Conservation (phyloP, 495 filamentous ascomycete genomes). For the Geopyxis carbonaria region DNA sequence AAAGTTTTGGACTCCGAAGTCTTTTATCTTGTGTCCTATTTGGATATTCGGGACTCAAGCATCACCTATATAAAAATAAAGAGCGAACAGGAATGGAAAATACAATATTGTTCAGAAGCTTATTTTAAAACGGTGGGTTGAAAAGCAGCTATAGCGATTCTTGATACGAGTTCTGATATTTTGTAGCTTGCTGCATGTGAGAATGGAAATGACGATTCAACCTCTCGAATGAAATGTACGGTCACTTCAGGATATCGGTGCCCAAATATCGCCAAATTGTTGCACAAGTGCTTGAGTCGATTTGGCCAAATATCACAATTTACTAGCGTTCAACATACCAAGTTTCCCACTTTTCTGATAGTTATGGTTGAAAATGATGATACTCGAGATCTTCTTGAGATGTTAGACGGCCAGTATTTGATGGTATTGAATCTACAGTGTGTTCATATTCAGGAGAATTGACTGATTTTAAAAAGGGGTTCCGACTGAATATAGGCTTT, state of each 20-base stretch:
- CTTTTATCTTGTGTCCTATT: conserved; percentile 19
- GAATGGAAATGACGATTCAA: not conserved
- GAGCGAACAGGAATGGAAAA: conserved; percentile 8
- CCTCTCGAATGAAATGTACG: conserved; percentile 9
- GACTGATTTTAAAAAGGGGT: conserved; percentile 11
- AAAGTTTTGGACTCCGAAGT: conserved; percentile 14
- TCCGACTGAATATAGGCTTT: conserved; percentile 14
- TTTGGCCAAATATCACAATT: conserved; percentile 20
- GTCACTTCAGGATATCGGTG: conserved; percentile 11
- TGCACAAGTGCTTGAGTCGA: conserved; percentile 16
- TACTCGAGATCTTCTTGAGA: conserved; percentile 16
- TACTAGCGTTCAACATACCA: conserved; percentile 11
- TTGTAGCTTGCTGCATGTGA: too few species aligned
- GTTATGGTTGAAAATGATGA: conserved; percentile 11
- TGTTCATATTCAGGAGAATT: not conserved
- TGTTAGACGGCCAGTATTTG: conserved; percentile 21
- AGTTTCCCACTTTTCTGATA: conserved; percentile 15
- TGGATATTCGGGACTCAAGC: conserved; percentile 17
- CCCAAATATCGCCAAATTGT: not conserved
- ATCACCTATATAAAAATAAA: conserved; percentile 13
- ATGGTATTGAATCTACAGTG: conserved; percentile 9
- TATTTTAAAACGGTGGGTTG: conserved; percentile 17
- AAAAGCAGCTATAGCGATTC: not conserved
- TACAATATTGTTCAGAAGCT: conserved; percentile 19
- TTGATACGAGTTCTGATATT: not conserved